Evolutionary conservation across 352 stramenopile genomes (phyloP).

Genomic region (Globisporangium nunn): DNA sequence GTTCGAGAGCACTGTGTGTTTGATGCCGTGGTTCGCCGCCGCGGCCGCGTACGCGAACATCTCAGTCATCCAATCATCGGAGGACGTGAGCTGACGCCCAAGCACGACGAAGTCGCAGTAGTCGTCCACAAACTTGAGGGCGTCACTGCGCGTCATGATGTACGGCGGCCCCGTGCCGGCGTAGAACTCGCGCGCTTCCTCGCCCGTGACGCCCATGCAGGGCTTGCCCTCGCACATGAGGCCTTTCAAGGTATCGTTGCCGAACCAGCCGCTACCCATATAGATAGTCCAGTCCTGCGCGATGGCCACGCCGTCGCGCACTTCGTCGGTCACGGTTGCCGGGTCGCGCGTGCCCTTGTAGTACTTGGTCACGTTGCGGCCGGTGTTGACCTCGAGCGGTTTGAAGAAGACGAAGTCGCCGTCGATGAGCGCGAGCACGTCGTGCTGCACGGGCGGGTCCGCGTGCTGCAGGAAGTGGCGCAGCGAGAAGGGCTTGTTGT

Average conservation of each 20-base stretch:
- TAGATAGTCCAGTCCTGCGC: conserved; percentile 44
- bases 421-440: conserved; percentile 20
- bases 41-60: conserved; percentile 51
- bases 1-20: conserved; percentile 43
- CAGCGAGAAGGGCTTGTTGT: conserved; percentile 23
- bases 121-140: conserved; percentile 16
- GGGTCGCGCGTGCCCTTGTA: conserved; percentile 26
- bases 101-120: conserved; percentile 19
- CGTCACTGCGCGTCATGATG: conserved; percentile 29
- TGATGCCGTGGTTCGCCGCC: conserved; percentile 42
- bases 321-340: conserved; percentile 27
- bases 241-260: conserved; percentile 14
- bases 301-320: conserved; percentile 31
- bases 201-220: conserved; percentile 23
- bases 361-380: conserved; percentile 29
- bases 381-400: conserved; percentile 27
- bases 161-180: conserved; percentile 44
- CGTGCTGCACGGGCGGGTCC: conserved; percentile 16
- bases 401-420: conserved; percentile 13
- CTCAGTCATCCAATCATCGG: conserved; percentile 42
- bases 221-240: conserved; percentile 29
- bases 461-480: conserved; percentile 20
- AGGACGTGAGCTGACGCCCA: conserved; percentile 8
- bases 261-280: conserved; percentile 33
- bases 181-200: conserved; percentile 35